These are phyloP conservation scores for Phytophthora uliginosa DNA, from an alignment of 352 stramenopile genomes.

Conservation along the genomic window DNA sequence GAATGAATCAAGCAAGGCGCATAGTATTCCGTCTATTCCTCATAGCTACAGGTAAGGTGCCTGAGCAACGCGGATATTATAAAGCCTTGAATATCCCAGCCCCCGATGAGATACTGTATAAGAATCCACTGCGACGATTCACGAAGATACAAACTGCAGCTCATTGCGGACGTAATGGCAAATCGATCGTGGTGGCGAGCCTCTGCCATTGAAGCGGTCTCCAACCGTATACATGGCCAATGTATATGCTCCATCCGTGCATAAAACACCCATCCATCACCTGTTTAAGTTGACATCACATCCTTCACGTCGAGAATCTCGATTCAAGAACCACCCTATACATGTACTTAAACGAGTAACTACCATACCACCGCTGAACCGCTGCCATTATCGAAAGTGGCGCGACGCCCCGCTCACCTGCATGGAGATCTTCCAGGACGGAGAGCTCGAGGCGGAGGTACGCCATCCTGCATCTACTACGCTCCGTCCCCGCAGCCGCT, in stretches of 20 bases:
- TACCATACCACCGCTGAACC: background rate
- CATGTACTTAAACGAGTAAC: background rate
- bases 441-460: conserved; percentile 79
- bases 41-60: no score
- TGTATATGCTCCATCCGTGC: background rate
- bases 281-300: background rate
- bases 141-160: no score
- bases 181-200: background rate
- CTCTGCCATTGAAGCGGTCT: background rate
- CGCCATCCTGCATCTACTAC: background rate
- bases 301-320: background rate
- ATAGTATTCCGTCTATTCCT: no score
- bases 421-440: conserved; percentile 86
- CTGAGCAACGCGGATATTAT: no score
- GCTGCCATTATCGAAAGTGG: conserved; percentile 11
- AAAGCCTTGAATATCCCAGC: no score
- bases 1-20: no score
- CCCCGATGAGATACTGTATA: no score
- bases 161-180: background rate
- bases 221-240: background rate
- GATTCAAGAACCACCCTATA: background rate
- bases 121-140: no score
- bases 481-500: background rate
- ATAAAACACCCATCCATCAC: conserved; percentile 1
- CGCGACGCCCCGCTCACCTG: conserved; percentile 6